Evolutionary conservation across 345 rosid species (phyloP), one percentile per base, ranked within the genome.

Genomic region (Isatis tinctoria): DNA sequence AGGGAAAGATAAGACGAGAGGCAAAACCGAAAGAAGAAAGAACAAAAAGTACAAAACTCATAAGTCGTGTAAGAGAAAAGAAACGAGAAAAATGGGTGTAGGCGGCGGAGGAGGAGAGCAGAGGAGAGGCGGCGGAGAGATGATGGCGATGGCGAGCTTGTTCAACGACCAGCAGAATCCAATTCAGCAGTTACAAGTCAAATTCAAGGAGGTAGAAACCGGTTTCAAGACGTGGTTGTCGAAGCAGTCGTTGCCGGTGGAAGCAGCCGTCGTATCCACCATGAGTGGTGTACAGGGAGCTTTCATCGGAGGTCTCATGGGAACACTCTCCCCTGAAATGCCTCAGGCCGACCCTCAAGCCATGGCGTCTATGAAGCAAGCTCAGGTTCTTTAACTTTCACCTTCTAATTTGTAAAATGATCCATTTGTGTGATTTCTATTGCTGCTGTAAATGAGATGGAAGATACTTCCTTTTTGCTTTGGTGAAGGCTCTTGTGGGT

Each of bases 241-340:
- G 26, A 83, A 82, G 80, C 98, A 93, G 76, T 79, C 94, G 10
- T 49, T 89, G 28, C 79, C 92, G 1, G 87, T 91, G 12, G 98
- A 93, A 75, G 96, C 91, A 8, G 90, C 89, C 48, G 86, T 93
- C 32, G 96, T 89, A 14, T 78, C 92, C 36, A 83, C 85, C 84
- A 87, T 92, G 82, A 76, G 85, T 65, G 89, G 84, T 3, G 74
- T 73, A 6, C 96, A 93, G 69, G 97, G 98, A 49, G 98, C 90
- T 33, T 87, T 89, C 37, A 88, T 93, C 37, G 98, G 98, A 3
- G 96, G 76, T 40, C 52, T 93, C 59, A 85, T 91, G 92, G 96
- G 96, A 6, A 83, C 84, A 18, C 85, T 89, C 11, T 85, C 96
- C 49, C 78, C 62, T 71, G 76, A 77, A 36, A 72, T 77, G 72